phyloP scores from a whole-genome alignment of 768 basidiomycete genomes.

The Leccinellum rugosiceps region DNA sequence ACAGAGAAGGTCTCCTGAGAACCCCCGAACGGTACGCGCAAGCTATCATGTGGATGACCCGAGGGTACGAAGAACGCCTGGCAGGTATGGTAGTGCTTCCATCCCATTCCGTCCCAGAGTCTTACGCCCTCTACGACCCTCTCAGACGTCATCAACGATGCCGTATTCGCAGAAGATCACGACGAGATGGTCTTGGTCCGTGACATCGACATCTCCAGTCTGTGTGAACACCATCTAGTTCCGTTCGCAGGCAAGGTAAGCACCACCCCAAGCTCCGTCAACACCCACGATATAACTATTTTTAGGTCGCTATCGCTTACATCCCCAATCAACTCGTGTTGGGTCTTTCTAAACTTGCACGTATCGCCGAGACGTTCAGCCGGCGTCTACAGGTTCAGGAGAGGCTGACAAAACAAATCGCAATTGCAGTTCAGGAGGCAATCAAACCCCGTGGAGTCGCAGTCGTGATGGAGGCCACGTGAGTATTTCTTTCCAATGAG shows the following conservation, averaged over 20 bases:
- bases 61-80: conserved; percentile 94
- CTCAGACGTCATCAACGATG: conserved; percentile 96
- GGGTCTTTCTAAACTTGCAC: conserved; percentile 92
- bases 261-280: conserved; percentile 14
- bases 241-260: conserved; percentile 96
- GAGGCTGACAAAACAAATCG: conserved; percentile 95
- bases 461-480: conserved; percentile 99
- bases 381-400: conserved; percentile 97
- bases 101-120: conserved; percentile 10
- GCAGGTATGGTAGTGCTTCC: conserved; percentile 54
- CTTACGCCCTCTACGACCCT: conserved; percentile 9
- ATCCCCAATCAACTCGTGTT: conserved; percentile 94
- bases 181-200: conserved; percentile 99
- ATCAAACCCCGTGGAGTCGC: conserved; percentile 97
- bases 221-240: conserved; percentile 98
- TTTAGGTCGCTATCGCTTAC: conserved; percentile 93
- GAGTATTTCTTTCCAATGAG: conserved; percentile 34
- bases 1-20: conserved; percentile 85
- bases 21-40: conserved; percentile 97
- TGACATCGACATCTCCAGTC: conserved; percentile 94
- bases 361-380: conserved; percentile 96
- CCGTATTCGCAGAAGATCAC: conserved; percentile 97
- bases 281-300: conserved; percentile 19
- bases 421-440: conserved; percentile 96
- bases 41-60: conserved; percentile 98